These are phyloP conservation scores for Halophytophthora polymorphica DNA, from an alignment of 352 stramenopile species.

Conservation along the genomic window DNA sequence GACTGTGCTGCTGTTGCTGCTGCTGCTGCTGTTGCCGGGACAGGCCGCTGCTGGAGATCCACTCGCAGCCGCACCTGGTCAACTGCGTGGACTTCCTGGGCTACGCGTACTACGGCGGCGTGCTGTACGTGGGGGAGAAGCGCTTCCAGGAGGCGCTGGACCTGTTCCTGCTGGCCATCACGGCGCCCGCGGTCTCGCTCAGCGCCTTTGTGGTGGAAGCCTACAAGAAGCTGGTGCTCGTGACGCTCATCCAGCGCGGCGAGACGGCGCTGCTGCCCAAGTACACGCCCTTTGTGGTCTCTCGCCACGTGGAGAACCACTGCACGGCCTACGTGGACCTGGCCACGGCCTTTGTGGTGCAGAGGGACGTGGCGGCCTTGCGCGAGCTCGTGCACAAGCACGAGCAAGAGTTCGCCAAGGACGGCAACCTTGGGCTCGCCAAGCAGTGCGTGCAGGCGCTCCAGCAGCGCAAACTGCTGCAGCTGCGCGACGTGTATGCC, in stretches of 20 bases:
- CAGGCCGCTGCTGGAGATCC: conserved; percentile 72
- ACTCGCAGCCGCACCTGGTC: conserved; percentile 52
- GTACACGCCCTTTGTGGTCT: conserved; percentile 77
- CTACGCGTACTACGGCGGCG: conserved; percentile 83
- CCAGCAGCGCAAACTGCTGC: conserved; percentile 66
- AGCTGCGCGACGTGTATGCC: conserved; percentile 76
- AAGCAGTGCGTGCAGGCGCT: conserved; percentile 73
- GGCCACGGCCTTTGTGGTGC: conserved; percentile 43
- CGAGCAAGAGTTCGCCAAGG: conserved; percentile 42
- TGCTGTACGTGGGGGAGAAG: conserved; percentile 76
- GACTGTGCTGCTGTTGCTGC: not conserved
- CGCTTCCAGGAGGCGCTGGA: conserved; percentile 70
- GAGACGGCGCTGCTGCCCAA: conserved; percentile 62
- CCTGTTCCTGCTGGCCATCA: conserved; percentile 71
- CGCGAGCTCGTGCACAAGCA: conserved; percentile 39
- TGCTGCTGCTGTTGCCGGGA: conserved; percentile 4
- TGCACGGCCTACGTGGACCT: conserved; percentile 60
- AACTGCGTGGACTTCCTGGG: conserved; percentile 63
- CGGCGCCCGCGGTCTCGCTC: conserved; percentile 61
- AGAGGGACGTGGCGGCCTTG: conserved; percentile 36
- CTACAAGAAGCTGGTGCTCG: conserved; percentile 81
- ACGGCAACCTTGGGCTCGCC: conserved; percentile 73
- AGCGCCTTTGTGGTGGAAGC: conserved; percentile 80
- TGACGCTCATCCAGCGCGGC: conserved; percentile 58
- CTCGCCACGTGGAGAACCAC: conserved; percentile 66